Evolutionary conservation across 495 filamentous ascomycete species (phyloP).

Genomic region (Collariella sp.): DNA sequence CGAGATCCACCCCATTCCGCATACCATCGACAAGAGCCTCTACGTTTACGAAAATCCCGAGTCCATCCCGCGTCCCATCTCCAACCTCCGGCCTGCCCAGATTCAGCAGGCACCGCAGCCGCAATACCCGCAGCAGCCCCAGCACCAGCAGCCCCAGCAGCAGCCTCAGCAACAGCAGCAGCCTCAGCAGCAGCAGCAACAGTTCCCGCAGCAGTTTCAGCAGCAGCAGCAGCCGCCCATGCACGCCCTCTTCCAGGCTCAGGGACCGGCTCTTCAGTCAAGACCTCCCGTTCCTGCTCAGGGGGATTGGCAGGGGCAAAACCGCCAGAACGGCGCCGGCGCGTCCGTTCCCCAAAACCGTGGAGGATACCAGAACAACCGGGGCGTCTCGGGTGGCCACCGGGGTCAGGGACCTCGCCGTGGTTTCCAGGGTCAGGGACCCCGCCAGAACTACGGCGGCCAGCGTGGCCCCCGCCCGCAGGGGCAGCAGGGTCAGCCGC

Average conservation of each 20-base stretch:
- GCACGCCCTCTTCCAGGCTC: conserved; percentile 17
- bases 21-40: conserved; percentile 91
- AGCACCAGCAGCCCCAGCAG: conserved; percentile 25
- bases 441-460: conserved; percentile 36
- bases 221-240: conserved; percentile 23
- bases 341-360: conserved; percentile 17
- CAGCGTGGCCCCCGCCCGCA: conserved; percentile 34
- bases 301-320: conserved; percentile 22
- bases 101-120: conserved; percentile 25
- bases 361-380: conserved; percentile 33
- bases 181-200: conserved; percentile 18
- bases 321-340: conserved; percentile 20
- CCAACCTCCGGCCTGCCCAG: conserved; percentile 32
- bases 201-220: conserved; percentile 16
- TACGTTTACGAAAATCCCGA: conserved; percentile 98
- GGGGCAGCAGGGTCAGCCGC: conserved; percentile 21
- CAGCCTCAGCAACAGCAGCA: conserved; percentile 23
- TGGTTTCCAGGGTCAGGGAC: conserved; percentile 27
- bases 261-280: conserved; percentile 15
- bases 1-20: conserved; percentile 92
- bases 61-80: conserved; percentile 72
- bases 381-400: conserved; percentile 26
- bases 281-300: conserved; percentile 9
- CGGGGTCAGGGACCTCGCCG: conserved; percentile 28
- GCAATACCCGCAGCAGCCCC: conserved; percentile 16